phyloP scores from a whole-genome alignment of 306 rosid genomes.

The Senna siamea region DNA sequence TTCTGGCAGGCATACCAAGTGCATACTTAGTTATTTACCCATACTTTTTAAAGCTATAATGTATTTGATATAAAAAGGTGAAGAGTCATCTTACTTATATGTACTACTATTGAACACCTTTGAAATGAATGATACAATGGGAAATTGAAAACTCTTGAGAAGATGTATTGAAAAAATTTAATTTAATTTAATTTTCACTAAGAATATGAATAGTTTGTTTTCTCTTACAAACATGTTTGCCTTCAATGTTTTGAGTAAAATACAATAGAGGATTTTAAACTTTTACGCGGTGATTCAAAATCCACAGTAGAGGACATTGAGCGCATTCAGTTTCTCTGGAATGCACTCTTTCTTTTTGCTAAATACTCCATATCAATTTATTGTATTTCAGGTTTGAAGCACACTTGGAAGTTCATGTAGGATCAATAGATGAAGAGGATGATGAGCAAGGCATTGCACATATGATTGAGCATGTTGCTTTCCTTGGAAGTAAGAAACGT shows the following conservation, averaged over 20 bases:
- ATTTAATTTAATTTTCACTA: not conserved
- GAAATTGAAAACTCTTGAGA: not conserved
- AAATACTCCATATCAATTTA: conserved; percentile 24
- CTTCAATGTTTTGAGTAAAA: conserved; percentile 19
- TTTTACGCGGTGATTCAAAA: too few relatives aligned
- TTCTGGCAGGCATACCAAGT: too few relatives aligned
- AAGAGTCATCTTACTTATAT: conserved; percentile 1
- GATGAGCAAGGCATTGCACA: conserved; percentile 99
- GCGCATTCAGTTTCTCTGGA: conserved; percentile 26
- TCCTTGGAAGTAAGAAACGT: conserved; percentile 99
- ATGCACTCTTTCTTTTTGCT: conserved; percentile 7
- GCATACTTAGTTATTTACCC: too few relatives aligned
- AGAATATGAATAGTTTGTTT: not conserved
- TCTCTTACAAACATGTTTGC: conserved; percentile 15
- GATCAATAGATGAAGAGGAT: conserved; percentile 95
- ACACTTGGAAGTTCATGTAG: conserved; percentile 96
- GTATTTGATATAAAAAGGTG: conserved; percentile 7
- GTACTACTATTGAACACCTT: conserved; percentile 20
- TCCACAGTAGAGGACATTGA: conserved; percentile 18
- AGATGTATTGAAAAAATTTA: conserved; percentile 14
- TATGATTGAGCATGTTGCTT: conserved; percentile 99
- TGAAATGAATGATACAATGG: conserved; percentile 4
- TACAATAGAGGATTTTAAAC: too few relatives aligned
- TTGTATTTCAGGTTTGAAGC: conserved; percentile 89
- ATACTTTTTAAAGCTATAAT: conserved; percentile 10